Percentiles rank a stretch among this genome's conserved stretches.
phyloP scores from a whole-genome alignment of 306 rosid species.

The Fragaria ananassa region DNA sequence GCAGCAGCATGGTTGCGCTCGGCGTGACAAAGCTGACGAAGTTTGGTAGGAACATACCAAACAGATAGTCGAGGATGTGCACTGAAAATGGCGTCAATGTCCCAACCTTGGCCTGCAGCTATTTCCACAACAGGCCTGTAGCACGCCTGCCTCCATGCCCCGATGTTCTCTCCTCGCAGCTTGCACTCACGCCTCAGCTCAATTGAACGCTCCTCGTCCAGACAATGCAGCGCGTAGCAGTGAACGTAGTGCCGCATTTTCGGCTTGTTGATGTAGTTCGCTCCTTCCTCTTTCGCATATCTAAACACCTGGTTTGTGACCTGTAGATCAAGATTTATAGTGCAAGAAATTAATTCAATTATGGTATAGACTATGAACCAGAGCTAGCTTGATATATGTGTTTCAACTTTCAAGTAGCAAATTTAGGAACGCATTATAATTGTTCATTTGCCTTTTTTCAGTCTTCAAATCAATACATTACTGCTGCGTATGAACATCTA shows the following conservation, averaged over 20 bases:
- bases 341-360: background rate
- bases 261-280: slow-evolving; percentile 93
- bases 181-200: slow-evolving; percentile 60
- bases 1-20: slow-evolving; percentile 60
- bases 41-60: slow-evolving; percentile 94
- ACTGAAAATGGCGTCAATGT: slow-evolving; percentile 83
- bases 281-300: slow-evolving; percentile 85
- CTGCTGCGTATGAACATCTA: background rate
- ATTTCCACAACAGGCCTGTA: slow-evolving; percentile 73
- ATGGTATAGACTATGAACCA: background rate
- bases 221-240: slow-evolving; percentile 85
- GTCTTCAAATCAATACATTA: background rate
- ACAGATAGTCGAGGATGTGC: slow-evolving; percentile 77
- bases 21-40: slow-evolving; percentile 88
- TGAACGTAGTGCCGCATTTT: slow-evolving; percentile 99
- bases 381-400: background rate
- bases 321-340: slow-evolving; percentile 24
- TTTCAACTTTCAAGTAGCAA: background rate
- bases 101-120: slow-evolving; percentile 85
- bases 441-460: background rate
- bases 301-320: slow-evolving; percentile 89
- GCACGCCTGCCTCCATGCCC: slow-evolving; percentile 89
- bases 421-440: background rate
- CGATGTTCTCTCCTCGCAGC: slow-evolving; percentile 84
- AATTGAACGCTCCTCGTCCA: slow-evolving; percentile 72